Evolutionary conservation across 2,329 filamentous ascomycete species (phyloP), one percentile per base, ranked within the genome.

Genomic region (Hymenoscyphus occultus): DNA sequence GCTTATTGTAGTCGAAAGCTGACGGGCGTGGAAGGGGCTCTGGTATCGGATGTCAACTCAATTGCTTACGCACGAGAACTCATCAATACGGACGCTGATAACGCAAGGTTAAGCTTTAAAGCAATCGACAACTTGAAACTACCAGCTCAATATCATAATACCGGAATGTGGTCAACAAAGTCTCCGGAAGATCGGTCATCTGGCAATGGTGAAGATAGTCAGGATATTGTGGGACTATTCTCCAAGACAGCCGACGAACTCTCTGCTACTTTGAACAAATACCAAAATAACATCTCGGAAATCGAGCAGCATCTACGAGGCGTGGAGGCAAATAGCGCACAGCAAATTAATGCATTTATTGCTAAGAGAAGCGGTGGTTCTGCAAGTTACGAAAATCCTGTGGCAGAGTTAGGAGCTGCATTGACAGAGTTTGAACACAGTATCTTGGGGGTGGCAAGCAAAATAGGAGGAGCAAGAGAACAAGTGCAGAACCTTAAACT

Each of bases 41-140:
- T 90, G 12, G 84, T 87, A 63, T 85, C 85, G 62, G 88, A 90
- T 72, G 85, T 85, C 2, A 79, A 81, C 59, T 83, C 83, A 28
- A 87, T 90, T 62, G 81, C 85, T 22, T 77, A 81, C 61, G 79
- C 85, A 7, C 84, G 85, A 69, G 80, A 80, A 19, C 78, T 83
- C 68, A 85, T 84, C 72, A 83, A 88, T 71, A 85, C 85, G 67
- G 90, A 92, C 74, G 86, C 85, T 31, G 83, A 86, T 45, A 88
- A 93, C 70, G 89, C 89, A 9, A 85, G 88, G 69, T 83, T 92
- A 63, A 86, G 86, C 67, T 91, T 92, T 80, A 86, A 88, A 64
- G 88, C 89, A 28, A 86, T 91, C 39, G 88, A 92, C 72, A 91
- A 91, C 73, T 81, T 93, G 62, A 88, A 89, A 71, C 81, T 93